Conservation (phyloP, 129 eudicot species). For the Centrapalus pauciflorus region DNA sequence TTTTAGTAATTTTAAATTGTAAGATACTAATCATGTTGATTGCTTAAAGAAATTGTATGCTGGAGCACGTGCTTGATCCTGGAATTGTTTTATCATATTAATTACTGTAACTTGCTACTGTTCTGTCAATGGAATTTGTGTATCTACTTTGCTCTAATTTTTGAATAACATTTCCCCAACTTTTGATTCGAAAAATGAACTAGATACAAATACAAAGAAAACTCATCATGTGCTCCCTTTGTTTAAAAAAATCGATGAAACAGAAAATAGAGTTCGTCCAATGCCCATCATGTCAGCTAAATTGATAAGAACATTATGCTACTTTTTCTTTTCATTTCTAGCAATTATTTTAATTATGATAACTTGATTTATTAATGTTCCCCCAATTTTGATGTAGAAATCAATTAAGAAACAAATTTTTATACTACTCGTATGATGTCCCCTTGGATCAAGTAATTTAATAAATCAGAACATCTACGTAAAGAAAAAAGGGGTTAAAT, state of each 20-base stretch:
- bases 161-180: too few species aligned
- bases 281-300: conserved; percentile 12
- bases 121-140: too few species aligned
- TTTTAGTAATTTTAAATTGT: background rate
- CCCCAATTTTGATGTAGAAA: background rate
- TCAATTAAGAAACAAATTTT: background rate
- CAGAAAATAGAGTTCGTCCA: background rate
- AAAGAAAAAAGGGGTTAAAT: background rate
- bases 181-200: background rate
- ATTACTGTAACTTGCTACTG: background rate
- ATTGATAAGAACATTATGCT: background rate
- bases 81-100: background rate
- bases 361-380: background rate
- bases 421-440: background rate
- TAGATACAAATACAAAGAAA: background rate
- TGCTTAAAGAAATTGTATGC: background rate
- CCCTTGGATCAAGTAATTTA: background rate
- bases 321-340: background rate
- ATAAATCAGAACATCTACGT: background rate
- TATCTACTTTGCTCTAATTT: too few species aligned
- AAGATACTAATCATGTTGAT: background rate
- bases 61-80: background rate
- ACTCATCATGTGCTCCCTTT: background rate
- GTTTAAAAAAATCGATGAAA: background rate
- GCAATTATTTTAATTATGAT: background rate